phyloP scores from a whole-genome alignment of 495 filamentous ascomycete species.

The Elasticomyces elasticus region DNA sequence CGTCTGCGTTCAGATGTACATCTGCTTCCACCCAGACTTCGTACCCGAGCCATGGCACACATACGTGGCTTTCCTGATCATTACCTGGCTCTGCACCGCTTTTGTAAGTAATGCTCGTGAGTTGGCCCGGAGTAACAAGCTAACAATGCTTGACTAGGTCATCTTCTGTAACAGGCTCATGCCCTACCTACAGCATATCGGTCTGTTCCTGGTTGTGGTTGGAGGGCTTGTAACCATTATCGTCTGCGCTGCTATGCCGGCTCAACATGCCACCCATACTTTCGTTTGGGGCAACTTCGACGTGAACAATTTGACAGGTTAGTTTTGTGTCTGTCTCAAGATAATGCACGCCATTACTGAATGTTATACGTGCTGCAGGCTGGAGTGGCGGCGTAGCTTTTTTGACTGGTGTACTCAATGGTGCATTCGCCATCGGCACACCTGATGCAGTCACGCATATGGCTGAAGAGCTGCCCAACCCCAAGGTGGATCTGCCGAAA shows the following conservation, averaged over 20 bases:
- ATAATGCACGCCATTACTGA: not conserved
- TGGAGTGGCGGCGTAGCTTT: slow-evolving; percentile 70
- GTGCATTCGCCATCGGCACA: slow-evolving; percentile 74
- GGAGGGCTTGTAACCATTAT: slow-evolving; percentile 64
- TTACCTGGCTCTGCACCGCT: slow-evolving; percentile 55
- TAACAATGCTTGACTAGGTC: too few species aligned
- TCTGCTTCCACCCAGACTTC: slow-evolving; percentile 56
- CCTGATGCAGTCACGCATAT: slow-evolving; percentile 62
- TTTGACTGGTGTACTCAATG: slow-evolving; percentile 66
- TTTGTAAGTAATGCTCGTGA: slow-evolving; percentile 33
- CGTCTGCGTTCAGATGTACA: slow-evolving; percentile 62
- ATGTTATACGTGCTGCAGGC: slow-evolving; percentile 26
- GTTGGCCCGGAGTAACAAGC: too few species aligned
- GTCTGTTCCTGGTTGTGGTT: slow-evolving; percentile 57
- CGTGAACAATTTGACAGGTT: slow-evolving; percentile 42
- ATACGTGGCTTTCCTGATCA: slow-evolving; percentile 58
- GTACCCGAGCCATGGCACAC: slow-evolving; percentile 59
- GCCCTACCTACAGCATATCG: slow-evolving; percentile 55
- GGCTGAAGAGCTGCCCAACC: slow-evolving; percentile 70
- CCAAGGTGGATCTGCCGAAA: slow-evolving; percentile 52
- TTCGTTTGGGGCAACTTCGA: slow-evolving; percentile 33
- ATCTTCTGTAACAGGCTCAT: slow-evolving; percentile 61
- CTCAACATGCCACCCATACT: slow-evolving; percentile 43
- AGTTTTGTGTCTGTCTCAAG: not conserved
- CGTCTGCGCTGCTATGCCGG: slow-evolving; percentile 67